Base-by-base conservation (phyloP, 2,329 filamentous ascomycete genomes). In the Colletotrichum lupini region DNA sequence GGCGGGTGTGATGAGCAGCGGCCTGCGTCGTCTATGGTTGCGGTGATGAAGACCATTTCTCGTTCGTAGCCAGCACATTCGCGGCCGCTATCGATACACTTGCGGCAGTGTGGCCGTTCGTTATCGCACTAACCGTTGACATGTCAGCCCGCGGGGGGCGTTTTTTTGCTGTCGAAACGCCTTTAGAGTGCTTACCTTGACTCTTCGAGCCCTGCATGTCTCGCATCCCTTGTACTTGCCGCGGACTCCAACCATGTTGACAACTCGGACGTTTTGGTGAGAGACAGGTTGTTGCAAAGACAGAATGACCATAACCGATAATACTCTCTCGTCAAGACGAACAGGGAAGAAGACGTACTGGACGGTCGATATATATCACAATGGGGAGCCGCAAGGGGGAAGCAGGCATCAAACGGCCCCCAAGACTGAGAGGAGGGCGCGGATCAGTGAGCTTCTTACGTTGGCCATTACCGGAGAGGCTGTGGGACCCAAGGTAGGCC, bases 171-270 rank as follows among this genome's bases (percentile, higher is more conserved):
- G 64, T 55, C 64, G 46, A 49, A 28, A 11, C n/a, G 57, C 32
- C 19, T 64, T 49, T 30, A 32, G 42, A 55, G 42, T 59, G 69
- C 85, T 75, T 82, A 90, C 90, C 79, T 90, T 90, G 74, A 91
- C 90, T 79, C 90, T 85, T 64, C 90, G 83, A 32, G 85, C 82
- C 61, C 90, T 84, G 78, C 90, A 92, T 30, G 90, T 91, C 80
- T 91, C 89, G 81, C 90, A 92, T 49, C 89, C 90, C 80, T 91
- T 91, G 79, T 89, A 92, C 80, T 91, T 91, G 64, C 90, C 90
- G 49, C 89, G 86, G 71, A 92, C 89, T 66, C 90, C 90, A 75
- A 91, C 89, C 89, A 91, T 91, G 46, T 68, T 83, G 78, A 75
- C 55, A 49, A 37, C 59, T 35, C 46, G 65, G 22, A 52, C 19